Evolutionary conservation across 2,329 filamentous ascomycete species (phyloP).

Genomic region (Colletotrichum sp.): DNA sequence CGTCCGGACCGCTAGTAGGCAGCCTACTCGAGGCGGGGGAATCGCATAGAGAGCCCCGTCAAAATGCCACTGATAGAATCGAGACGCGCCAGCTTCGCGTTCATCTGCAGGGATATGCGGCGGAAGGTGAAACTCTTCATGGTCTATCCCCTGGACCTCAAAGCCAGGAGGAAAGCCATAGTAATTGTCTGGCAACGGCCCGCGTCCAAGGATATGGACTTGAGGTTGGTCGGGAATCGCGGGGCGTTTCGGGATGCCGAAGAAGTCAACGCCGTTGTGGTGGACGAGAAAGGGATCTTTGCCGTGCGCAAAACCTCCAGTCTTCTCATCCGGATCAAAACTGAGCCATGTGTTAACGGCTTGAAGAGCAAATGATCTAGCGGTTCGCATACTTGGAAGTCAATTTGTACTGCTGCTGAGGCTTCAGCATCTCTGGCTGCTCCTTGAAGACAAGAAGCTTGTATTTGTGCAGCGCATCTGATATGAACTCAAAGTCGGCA

Average conservation of each 20-base stretch:
- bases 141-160: not conserved
- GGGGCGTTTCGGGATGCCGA: conserved; percentile 48
- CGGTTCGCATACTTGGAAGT: not conserved
- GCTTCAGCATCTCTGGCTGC: not conserved
- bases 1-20: not conserved
- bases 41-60: not conserved
- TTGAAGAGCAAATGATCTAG: accelerated
- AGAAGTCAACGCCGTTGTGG: conserved; percentile 31
- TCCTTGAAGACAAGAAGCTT: not conserved
- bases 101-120: not conserved
- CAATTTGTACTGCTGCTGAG: not conserved
- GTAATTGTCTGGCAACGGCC: not conserved
- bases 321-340: conserved; percentile 25
- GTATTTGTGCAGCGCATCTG: not conserved
- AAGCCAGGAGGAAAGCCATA: not conserved
- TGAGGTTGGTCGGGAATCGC: conserved; percentile 41
- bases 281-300: conserved; percentile 36
- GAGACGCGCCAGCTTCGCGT: not conserved
- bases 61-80: not conserved
- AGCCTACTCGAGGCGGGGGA: not conserved
- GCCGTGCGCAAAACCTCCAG: conserved; percentile 41
- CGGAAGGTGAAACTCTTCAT: not conserved
- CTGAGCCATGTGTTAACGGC: not conserved
- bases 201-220: conserved; percentile 36
- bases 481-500: not conserved